Conservation (phyloP, 192 early-diverging fungal species). For the Coemansia sp. region DNA sequence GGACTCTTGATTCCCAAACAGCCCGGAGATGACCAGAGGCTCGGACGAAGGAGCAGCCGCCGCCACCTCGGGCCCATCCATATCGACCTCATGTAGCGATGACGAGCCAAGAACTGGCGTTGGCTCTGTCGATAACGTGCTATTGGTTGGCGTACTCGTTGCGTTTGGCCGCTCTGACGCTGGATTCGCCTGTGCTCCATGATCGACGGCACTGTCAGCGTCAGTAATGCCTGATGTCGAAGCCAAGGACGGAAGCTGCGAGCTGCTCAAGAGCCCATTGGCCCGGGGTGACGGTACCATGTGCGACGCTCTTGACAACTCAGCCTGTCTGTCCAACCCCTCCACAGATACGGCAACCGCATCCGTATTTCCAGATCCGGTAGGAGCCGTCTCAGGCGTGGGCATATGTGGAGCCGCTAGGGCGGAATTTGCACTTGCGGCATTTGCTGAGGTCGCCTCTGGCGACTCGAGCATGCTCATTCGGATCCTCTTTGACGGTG, state of each 20-base stretch:
- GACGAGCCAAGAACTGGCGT: neutral
- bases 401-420: neutral
- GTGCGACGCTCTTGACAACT: neutral
- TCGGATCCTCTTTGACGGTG: conserved; percentile 47
- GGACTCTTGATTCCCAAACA: neutral
- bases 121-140: neutral
- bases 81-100: neutral
- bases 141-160: neutral
- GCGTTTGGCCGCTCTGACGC: neutral
- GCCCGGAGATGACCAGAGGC: conserved; percentile 7
- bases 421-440: neutral
- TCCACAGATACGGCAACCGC: neutral
- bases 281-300: neutral
- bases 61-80: neutral
- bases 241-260: neutral
- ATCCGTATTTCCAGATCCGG: neutral
- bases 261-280: neutral
- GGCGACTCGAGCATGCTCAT: conserved; percentile 32
- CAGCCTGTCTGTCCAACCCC: neutral
- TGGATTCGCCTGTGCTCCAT: neutral
- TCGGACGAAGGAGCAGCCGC: neutral
- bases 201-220: neutral
- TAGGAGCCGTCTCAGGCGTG: neutral
- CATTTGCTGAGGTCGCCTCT: neutral
- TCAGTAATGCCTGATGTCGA: neutral